These are phyloP conservation scores for Dionaea muscipula DNA, from an alignment of 179 eudicot species.

Conservation along the genomic window DNA sequence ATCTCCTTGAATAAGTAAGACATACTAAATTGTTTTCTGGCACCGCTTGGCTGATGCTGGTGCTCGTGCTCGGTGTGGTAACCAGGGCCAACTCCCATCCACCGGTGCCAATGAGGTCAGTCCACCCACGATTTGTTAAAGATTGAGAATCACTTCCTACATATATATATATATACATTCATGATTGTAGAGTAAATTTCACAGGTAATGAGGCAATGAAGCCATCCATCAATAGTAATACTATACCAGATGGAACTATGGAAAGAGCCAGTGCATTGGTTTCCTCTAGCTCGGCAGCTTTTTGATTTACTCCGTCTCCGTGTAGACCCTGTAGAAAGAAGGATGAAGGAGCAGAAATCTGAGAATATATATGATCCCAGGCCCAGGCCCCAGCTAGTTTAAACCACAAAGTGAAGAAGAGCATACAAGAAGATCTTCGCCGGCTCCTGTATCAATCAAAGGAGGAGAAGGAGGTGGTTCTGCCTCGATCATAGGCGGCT, in stretches of 20 bases:
- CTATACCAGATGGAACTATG: constrained; percentile 63
- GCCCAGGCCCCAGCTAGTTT: neutral
- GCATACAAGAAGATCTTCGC: constrained; percentile 63
- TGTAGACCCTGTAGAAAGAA: constrained; percentile 45
- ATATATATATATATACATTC: too few species aligned
- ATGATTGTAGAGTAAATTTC: neutral
- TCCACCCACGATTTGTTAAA: constrained; percentile 30
- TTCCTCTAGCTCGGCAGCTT: constrained; percentile 62
- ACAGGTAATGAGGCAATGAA: neutral
- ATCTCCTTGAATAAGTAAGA: too few species aligned
- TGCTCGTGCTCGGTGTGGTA: constrained; percentile 58
- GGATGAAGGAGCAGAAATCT: neutral
- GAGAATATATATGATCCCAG: neutral
- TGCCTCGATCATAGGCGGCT: constrained; percentile 23
- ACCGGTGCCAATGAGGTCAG: neutral
- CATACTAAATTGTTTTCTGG: constrained; percentile 54
- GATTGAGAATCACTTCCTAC: constrained; percentile 36
- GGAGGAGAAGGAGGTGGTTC: constrained; percentile 57
- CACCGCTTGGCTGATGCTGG: constrained; percentile 16
- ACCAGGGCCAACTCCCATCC: constrained; percentile 89
- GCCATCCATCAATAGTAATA: too few species aligned
- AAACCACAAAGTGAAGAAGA: neutral
- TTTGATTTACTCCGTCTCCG: constrained; percentile 57
- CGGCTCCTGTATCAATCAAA: constrained; percentile 37
- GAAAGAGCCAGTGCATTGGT: constrained; percentile 89